A percentile compares a stretch with the other conserved stretches of the same genome.
Conservation (phyloP, 1,139 yeast species). For the Scheffersomyces quercinus region DNA sequence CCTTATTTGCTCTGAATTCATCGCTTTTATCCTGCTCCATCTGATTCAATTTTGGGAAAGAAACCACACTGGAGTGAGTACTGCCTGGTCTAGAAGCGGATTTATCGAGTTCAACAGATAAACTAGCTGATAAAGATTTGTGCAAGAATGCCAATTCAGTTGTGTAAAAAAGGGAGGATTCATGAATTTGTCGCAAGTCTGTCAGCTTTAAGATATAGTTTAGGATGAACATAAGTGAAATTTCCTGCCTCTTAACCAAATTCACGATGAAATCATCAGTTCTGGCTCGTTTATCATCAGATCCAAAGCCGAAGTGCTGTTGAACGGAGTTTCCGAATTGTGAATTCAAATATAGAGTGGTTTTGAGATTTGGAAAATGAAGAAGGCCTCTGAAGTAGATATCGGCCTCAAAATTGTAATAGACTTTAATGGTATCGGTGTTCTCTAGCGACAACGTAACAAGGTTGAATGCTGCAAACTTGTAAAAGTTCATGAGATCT, state of each 20-base stretch:
- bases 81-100: slow-evolving; percentile 28
- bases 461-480: slow-evolving; percentile 33
- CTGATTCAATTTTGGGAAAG: slow-evolving; percentile 15
- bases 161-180: slow-evolving; percentile 16
- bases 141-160: slow-evolving; percentile 24
- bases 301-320: slow-evolving; percentile 3
- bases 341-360: slow-evolving; percentile 8
- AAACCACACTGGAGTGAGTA: slow-evolving; percentile 22
- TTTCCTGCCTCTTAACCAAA: slow-evolving; percentile 32
- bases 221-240: slow-evolving; percentile 31
- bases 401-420: slow-evolving; percentile 23
- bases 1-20: slow-evolving; percentile 6
- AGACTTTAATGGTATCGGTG: slow-evolving; percentile 1
- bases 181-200: slow-evolving; percentile 21
- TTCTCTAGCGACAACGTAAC: slow-evolving; percentile 19
- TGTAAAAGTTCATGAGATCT: slow-evolving; percentile 28
- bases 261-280: slow-evolving; percentile 11
- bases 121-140: slow-evolving; percentile 20
- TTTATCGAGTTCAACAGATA: slow-evolving; percentile 27
- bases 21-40: slow-evolving; percentile 11
- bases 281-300: not conserved
- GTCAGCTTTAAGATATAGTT: slow-evolving; percentile 25
- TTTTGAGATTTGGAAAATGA: slow-evolving; percentile 26
- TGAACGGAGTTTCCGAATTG: slow-evolving; percentile 1
- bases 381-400: slow-evolving; percentile 26